Evolutionary conservation across 148 eudicot genomes (phyloP).

Genomic region (Gaultheria prostrata): DNA sequence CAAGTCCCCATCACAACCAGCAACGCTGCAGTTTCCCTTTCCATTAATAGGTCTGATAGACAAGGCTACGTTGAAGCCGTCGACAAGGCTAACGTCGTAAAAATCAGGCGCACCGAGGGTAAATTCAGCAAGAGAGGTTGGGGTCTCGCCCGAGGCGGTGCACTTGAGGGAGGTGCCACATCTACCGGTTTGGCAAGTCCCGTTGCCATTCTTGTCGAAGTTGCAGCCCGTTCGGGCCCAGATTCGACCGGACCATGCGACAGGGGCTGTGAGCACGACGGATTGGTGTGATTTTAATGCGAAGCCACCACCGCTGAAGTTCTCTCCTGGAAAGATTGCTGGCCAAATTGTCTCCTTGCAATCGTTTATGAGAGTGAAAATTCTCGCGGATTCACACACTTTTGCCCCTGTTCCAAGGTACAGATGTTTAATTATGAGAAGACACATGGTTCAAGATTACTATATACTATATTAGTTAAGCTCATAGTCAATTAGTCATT

Average conservation of each 20-base stretch:
- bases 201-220: constrained; percentile 20
- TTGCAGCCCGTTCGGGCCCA: constrained; percentile 31
- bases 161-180: constrained; percentile 25
- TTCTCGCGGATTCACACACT: constrained; percentile 39
- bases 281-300: constrained; percentile 24
- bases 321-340: constrained; percentile 22
- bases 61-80: constrained; percentile 76
- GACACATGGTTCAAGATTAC: background rate
- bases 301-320: constrained; percentile 26
- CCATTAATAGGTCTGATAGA: constrained; percentile 54
- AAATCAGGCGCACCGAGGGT: constrained; percentile 56
- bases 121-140: constrained; percentile 71
- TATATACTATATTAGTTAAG: background rate
- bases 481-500: background rate
- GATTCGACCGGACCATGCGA: constrained; percentile 22
- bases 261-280: constrained; percentile 21
- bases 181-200: constrained; percentile 22
- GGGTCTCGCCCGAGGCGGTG: constrained; percentile 36
- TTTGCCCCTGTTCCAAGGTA: constrained; percentile 33
- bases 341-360: constrained; percentile 35
- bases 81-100: constrained; percentile 93
- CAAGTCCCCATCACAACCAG: constrained; percentile 65
- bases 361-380: constrained; percentile 39
- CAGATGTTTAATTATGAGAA: background rate
- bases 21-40: constrained; percentile 59